Percentiles rank a stretch among this genome's conserved stretches.
Conservation (phyloP, 129 eudicot genomes). For the Oenanthe sinensis region DNA sequence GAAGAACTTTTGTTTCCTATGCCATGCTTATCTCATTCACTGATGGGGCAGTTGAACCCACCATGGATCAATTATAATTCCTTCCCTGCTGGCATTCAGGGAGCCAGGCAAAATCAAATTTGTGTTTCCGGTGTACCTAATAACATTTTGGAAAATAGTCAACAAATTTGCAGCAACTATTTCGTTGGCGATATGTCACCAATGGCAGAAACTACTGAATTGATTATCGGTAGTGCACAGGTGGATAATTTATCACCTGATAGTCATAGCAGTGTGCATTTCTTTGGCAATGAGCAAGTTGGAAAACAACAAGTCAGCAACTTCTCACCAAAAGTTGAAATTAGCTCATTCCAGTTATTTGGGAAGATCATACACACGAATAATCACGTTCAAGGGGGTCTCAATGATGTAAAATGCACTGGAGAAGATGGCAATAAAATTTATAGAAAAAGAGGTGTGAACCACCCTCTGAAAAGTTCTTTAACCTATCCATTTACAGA, state of each 20-base stretch:
- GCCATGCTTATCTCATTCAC: constrained; percentile 12
- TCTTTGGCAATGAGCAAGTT: constrained; percentile 16
- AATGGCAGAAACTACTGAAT: constrained; percentile 21
- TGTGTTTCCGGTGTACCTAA: constrained; percentile 15
- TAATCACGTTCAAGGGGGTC: constrained; percentile 17
- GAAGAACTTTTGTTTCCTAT: constrained; percentile 16
- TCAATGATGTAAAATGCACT: constrained; percentile 10
- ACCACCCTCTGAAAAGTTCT: constrained; percentile 8
- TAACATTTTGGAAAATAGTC: constrained; percentile 9
- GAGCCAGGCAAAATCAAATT: constrained; percentile 50
- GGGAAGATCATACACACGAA: constrained; percentile 36
- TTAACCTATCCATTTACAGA: constrained; percentile 8
- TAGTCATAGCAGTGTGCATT: constrained; percentile 35
- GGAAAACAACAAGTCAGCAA: constrained; percentile 6
- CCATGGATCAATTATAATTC: constrained; percentile 12
- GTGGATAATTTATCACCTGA: constrained; percentile 34
- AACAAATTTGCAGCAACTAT: constrained; percentile 1
- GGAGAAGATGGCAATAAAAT: constrained; percentile 8
- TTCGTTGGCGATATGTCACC: constrained; percentile 3
- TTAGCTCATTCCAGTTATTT: constrained; percentile 35
- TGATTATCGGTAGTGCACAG: constrained; percentile 30
- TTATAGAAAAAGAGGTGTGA: constrained; percentile 3
- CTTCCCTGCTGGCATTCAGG: constrained; percentile 64
- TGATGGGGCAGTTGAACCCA: constrained; percentile 23
- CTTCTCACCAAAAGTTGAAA: constrained; percentile 13